Percentiles rank a stretch among this genome's conserved stretches.
Conservation (phyloP, 495 filamentous ascomycete species). For the Xylaria sp. region DNA sequence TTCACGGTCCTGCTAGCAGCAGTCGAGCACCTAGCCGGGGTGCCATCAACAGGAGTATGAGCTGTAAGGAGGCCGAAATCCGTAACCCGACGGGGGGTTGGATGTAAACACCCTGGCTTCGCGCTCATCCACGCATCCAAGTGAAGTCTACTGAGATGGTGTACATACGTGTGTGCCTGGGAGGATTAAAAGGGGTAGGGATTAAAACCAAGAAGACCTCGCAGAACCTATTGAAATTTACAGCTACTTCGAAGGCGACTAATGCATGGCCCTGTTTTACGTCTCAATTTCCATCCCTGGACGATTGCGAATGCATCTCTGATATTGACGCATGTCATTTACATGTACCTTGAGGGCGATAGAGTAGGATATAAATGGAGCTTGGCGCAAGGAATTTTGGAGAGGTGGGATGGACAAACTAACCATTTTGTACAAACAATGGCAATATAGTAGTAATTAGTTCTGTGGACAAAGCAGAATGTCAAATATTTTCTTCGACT, state of each 20-base stretch:
- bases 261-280: not conserved
- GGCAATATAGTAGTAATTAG: not conserved
- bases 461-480: slow-evolving; percentile 1
- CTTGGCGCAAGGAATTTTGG: not conserved
- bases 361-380: not conserved
- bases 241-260: not conserved
- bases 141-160: not conserved
- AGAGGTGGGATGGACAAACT: not conserved
- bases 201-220: not conserved
- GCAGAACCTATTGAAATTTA: not conserved
- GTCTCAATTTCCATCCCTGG: not conserved
- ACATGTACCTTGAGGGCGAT: not conserved
- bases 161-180: not conserved
- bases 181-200: not conserved
- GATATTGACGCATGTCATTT: not conserved
- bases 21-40: slow-evolving; percentile 2
- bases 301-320: not conserved
- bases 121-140: not conserved
- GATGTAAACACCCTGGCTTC: slow-evolving; percentile 17
- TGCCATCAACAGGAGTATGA: slow-evolving; percentile 13
- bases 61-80: not conserved
- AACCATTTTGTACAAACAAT: slow-evolving; percentile 13
- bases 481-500: not conserved
- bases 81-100: slow-evolving; percentile 10
- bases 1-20: not conserved